phyloP scores from a whole-genome alignment of 2,329 filamentous ascomycete genomes.

The Aspergillus neoniger region DNA sequence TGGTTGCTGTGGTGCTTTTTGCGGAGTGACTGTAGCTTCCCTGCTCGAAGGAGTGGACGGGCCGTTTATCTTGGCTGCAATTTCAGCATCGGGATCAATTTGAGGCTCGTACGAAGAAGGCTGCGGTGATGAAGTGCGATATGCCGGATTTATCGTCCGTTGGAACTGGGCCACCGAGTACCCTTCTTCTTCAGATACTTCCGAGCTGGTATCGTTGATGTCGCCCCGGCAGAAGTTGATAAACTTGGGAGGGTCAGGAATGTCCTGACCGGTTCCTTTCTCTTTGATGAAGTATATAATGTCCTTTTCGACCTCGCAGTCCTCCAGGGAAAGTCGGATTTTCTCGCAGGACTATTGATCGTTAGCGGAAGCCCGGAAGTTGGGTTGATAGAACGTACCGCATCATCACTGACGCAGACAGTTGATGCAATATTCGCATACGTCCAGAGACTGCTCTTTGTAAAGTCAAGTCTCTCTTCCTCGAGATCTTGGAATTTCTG shows the following conservation, averaged over 20 bases:
- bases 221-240: constrained; percentile 96
- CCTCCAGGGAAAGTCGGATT: constrained; percentile 86
- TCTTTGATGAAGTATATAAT: constrained; percentile 87
- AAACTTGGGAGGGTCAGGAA: constrained; percentile 93
- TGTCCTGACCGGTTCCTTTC: constrained; percentile 89
- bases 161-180: constrained; percentile 97
- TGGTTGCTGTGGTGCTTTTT: constrained; percentile 46
- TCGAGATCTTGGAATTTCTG: constrained; percentile 98
- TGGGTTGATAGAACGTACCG: constrained; percentile 46
- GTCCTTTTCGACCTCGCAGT: constrained; percentile 96
- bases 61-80: constrained; percentile 66
- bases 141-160: constrained; percentile 90
- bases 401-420: constrained; percentile 95
- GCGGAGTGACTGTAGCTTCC: constrained; percentile 56
- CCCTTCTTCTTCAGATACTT: constrained; percentile 85
- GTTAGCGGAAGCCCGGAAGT: constrained; percentile 14
- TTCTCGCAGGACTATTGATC: constrained; percentile 77
- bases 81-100: constrained; percentile 75
- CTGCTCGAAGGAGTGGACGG: constrained; percentile 49
- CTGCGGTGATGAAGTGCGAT: constrained; percentile 92
- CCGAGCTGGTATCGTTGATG: constrained; percentile 74
- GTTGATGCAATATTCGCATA: constrained; percentile 98
- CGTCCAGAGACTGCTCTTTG: constrained; percentile 95
- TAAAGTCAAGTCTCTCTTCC: constrained; percentile 94
- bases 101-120: constrained; percentile 92